Base-by-base conservation (phyloP, 1,284 basidiomycete genomes). In the Ceratobasidium theobromae region DNA sequence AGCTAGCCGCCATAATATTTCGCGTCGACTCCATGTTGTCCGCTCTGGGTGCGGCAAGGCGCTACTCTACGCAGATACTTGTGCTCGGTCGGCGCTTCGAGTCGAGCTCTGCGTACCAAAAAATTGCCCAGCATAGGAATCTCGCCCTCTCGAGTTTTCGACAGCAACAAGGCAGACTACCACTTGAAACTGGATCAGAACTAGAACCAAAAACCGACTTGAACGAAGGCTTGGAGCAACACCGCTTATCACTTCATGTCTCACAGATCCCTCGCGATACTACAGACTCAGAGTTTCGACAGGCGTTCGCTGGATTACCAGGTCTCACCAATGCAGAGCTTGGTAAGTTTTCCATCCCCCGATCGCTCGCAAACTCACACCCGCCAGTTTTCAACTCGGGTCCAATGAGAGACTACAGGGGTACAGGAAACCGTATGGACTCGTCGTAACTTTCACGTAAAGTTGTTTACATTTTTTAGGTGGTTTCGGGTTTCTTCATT, bases 401-500 rank as follows among this genome's bases (percentile, higher is more conserved):
- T 4, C 6, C 57, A 21, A 1, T 62, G 32, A 49, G 57, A 35
- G 46, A 62, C 23, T 62, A 62, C 25, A 35, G 40, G 21, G 28
- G 35, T 27, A 62, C 57, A 6, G 12, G 32, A 25, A 38, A 45
- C 27, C 57, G 57, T 62, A 62, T 30, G 16, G 14, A 16, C 33
- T 49, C 32, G 8, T 9, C 30, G n/a, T 25, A 23, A 30, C 11
- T 4, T 3, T 16, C 9, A 45, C 18, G 43, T 11, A 14, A 12
- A 38, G 2, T 27, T 23, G 14, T 33, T 28, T 32, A 51, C 16
- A 4, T 27, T 40, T 21, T 12, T 51, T 33, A 62, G 57, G 57
- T 8, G 57, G 57, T 38, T 62, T 62, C 23, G 57, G 57, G 3
- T 62, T 62, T 30, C 46, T 62, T 16, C 57, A 62, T 40, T 62